Conservation (phyloP, 495 filamentous ascomycete genomes). For the Penicillium manginii region DNA sequence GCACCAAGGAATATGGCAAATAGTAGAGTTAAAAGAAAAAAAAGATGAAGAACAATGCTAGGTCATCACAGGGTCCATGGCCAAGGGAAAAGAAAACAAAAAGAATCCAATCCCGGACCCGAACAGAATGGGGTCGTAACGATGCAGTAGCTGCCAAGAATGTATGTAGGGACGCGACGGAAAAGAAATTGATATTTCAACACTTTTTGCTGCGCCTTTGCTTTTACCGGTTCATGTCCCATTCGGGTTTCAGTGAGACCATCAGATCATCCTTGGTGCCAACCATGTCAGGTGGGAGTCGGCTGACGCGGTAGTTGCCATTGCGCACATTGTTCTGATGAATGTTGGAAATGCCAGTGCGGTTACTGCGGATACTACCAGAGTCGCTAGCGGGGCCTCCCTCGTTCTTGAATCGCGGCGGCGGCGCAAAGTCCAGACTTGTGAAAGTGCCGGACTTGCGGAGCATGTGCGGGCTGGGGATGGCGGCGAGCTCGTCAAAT, state of each 20-base stretch:
- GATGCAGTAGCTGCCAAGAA: conserved; percentile 2
- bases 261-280: conserved; percentile 76
- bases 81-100: background rate
- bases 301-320: conserved; percentile 89
- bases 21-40: background rate
- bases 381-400: conserved; percentile 80
- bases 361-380: conserved; percentile 86
- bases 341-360: conserved; percentile 72
- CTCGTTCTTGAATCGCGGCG: conserved; percentile 75
- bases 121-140: background rate
- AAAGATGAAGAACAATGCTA: background rate
- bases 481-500: conserved; percentile 81
- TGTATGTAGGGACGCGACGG: background rate
- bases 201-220: background rate
- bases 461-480: conserved; percentile 90
- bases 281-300: conserved; percentile 80
- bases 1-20: background rate
- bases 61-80: conserved; percentile 3
- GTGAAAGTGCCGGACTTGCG: conserved; percentile 91
- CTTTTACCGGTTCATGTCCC: conserved; percentile 59
- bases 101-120: background rate
- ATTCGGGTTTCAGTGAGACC: conserved; percentile 72
- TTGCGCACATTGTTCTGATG: conserved; percentile 78
- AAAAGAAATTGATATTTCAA: background rate
- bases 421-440: conserved; percentile 92